Conservation (phyloP, 164 flowering plant genomes). For the Kingdonia uniflora region DNA sequence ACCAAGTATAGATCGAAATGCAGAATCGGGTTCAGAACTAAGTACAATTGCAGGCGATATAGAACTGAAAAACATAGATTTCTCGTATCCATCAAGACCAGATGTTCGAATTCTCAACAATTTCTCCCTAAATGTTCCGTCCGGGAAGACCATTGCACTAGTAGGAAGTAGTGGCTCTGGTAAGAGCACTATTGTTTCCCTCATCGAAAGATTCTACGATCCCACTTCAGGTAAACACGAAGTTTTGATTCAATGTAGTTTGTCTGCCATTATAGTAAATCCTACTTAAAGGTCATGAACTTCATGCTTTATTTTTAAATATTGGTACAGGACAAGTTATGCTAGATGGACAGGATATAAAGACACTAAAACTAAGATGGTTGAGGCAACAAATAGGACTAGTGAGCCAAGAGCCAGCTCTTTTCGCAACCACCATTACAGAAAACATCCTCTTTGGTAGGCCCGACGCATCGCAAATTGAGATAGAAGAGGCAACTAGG, state of each 20-base stretch:
- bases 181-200: too few relatives aligned
- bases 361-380: slow-evolving; percentile 72
- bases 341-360: slow-evolving; percentile 76
- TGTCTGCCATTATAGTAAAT: not conserved
- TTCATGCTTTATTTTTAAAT: slow-evolving; percentile 3
- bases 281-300: slow-evolving; percentile 4
- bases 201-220: slow-evolving; percentile 92
- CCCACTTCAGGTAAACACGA: slow-evolving; percentile 64
- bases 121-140: slow-evolving; percentile 75
- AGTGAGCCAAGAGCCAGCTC: slow-evolving; percentile 97
- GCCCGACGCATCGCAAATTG: slow-evolving; percentile 77
- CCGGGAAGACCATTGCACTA: slow-evolving; percentile 94
- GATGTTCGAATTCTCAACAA: slow-evolving; percentile 71
- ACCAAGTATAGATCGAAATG: slow-evolving; percentile 51
- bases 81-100: slow-evolving; percentile 52
- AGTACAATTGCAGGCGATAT: slow-evolving; percentile 62
- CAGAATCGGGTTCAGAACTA: slow-evolving; percentile 53
- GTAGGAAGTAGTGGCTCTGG: slow-evolving; percentile 99
- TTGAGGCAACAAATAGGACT: slow-evolving; percentile 86
- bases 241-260: not conserved
- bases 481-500: slow-evolving; percentile 84
- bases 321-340: slow-evolving; percentile 56
- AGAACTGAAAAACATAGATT: slow-evolving; percentile 62
- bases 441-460: slow-evolving; percentile 90
- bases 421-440: slow-evolving; percentile 88